phyloP scores from a whole-genome alignment of 1,284 basidiomycete genomes.

The Ustilago sp. region DNA sequence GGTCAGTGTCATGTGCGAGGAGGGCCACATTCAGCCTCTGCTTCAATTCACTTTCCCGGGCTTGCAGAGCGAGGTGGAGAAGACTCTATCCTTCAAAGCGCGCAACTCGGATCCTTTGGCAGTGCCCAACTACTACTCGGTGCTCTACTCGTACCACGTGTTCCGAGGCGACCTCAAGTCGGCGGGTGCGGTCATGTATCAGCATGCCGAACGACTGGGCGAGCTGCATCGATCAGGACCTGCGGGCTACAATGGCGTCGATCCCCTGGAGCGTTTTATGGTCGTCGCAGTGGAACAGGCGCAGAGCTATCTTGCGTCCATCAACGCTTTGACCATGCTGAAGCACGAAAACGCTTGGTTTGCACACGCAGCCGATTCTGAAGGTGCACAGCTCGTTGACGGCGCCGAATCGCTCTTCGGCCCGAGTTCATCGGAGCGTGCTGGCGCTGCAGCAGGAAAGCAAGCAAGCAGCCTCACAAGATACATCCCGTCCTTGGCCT shows the following conservation, averaged over 20 bases:
- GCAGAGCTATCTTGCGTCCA: slow-evolving; percentile 83
- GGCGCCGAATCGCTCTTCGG: slow-evolving; percentile 37
- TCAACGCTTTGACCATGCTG: slow-evolving; percentile 88
- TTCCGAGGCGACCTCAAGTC: slow-evolving; percentile 67
- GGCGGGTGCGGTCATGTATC: slow-evolving; percentile 82
- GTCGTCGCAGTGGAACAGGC: slow-evolving; percentile 79
- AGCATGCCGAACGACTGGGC: slow-evolving; percentile 83
- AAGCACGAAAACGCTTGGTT: slow-evolving; percentile 88
- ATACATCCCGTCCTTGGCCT: slow-evolving; percentile 79
- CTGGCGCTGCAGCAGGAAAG: slow-evolving; percentile 20
- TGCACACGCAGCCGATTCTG: slow-evolving; percentile 68
- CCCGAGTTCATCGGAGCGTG: slow-evolving; percentile 15
- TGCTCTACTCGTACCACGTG: slow-evolving; percentile 86
- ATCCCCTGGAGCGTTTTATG: slow-evolving; percentile 50
- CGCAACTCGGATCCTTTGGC: slow-evolving; percentile 90
- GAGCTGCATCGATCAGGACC: slow-evolving; percentile 67
- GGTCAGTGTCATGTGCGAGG: slow-evolving; percentile 94
- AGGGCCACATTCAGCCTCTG: slow-evolving; percentile 81
- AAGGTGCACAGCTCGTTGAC: slow-evolving; percentile 20
- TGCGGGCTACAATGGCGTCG: slow-evolving; percentile 15
- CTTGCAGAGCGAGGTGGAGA: slow-evolving; percentile 87
- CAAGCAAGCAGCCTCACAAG: slow-evolving; percentile 75
- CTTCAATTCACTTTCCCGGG: slow-evolving; percentile 88
- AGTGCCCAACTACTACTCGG: slow-evolving; percentile 86
- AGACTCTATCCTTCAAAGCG: slow-evolving; percentile 89